Percentiles rank a stretch among this genome's conserved stretches.
Evolutionary conservation across 148 eudicot genomes (phyloP).

Genomic region (Polygonum maritimum): DNA sequence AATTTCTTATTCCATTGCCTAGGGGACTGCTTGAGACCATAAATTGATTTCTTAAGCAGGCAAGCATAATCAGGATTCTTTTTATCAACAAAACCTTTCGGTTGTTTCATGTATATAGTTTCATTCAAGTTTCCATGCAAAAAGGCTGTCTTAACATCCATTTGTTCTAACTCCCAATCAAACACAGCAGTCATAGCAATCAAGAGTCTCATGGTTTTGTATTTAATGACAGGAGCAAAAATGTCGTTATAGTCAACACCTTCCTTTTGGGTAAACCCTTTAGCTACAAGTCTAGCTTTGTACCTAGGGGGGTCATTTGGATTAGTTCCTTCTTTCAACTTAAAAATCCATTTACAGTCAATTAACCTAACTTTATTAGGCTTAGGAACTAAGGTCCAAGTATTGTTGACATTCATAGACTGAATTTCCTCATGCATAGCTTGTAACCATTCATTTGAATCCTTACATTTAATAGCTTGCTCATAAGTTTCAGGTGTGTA

Average conservation of each 20-base stretch:
- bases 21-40: too few relatives aligned
- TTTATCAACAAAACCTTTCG: too few relatives aligned
- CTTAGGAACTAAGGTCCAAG: background rate
- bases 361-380: too few relatives aligned
- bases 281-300: background rate
- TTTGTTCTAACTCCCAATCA: background rate
- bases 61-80: too few relatives aligned
- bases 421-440: background rate
- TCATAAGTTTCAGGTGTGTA: background rate
- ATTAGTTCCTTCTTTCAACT: too few relatives aligned
- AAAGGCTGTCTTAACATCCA: background rate
- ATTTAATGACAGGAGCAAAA: background rate
- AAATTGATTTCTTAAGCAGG: too few relatives aligned
- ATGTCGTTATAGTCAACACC: background rate
- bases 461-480: background rate
- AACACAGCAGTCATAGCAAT: background rate
- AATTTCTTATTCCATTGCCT: too few relatives aligned
- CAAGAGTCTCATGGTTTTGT: background rate
- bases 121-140: background rate
- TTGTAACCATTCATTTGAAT: background rate
- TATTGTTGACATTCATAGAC: background rate
- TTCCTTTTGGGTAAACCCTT: background rate
- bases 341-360: too few relatives aligned
- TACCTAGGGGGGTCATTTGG: background rate
- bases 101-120: too few relatives aligned